Conservation (phyloP, 2,329 filamentous ascomycete species). For the Aspergillus quadricinctus region DNA sequence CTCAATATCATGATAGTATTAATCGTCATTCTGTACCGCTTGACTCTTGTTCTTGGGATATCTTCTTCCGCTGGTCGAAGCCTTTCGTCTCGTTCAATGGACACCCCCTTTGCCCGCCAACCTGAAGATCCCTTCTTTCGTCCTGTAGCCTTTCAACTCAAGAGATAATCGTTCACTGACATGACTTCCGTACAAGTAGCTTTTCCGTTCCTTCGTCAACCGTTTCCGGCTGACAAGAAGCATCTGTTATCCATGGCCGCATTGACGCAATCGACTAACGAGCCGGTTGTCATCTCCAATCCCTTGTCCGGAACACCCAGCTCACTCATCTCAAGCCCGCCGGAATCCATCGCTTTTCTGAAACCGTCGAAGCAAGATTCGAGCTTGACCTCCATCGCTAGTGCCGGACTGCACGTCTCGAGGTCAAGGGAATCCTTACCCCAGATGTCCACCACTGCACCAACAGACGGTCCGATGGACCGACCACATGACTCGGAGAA, state of each 20-base stretch:
- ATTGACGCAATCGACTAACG: constrained; percentile 40
- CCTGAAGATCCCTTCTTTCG: constrained; percentile 3
- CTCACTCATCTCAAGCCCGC: constrained; percentile 25
- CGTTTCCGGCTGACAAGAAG: constrained; percentile 28
- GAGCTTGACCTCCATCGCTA: constrained; percentile 39
- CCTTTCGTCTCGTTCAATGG: constrained; percentile 7
- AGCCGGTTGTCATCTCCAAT: constrained; percentile 36
- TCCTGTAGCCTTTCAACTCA: constrained; percentile 3
- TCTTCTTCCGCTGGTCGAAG: constrained; percentile 1
- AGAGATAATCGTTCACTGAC: constrained; percentile 23
- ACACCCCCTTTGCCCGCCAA: not conserved
- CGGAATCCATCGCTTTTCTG: constrained; percentile 30
- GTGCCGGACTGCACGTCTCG: constrained; percentile 40
- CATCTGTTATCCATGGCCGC: constrained; percentile 39
- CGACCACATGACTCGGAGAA: constrained; percentile 29
- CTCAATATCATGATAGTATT: constrained; percentile 4
- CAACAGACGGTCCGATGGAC: constrained; percentile 47
- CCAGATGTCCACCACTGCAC: constrained; percentile 50
- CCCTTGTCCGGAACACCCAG: constrained; percentile 27
- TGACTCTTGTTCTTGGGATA: constrained; percentile 13
- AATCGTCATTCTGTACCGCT: constrained; percentile 9
- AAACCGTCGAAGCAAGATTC: constrained; percentile 36
- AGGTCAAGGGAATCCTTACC: constrained; percentile 33
- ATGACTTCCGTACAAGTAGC: constrained; percentile 32
- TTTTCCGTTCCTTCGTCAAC: constrained; percentile 26